These are phyloP conservation scores for Xylaria sp. DNA, from an alignment of 2,329 filamentous ascomycete genomes.

Conservation along the genomic window DNA sequence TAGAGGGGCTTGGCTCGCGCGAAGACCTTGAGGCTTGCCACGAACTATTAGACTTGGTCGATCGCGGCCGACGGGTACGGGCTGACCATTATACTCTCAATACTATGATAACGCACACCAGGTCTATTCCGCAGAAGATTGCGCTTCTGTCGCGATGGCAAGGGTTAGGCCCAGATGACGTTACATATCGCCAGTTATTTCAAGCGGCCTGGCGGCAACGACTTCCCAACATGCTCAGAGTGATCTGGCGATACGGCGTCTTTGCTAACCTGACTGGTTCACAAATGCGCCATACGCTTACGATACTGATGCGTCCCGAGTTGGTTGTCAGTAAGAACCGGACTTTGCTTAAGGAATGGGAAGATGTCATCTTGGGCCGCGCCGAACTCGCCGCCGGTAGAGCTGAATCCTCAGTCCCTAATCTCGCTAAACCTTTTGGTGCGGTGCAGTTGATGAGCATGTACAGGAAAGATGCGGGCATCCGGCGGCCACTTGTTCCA, in stretches of 20 bases:
- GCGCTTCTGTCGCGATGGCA: constrained; percentile 38
- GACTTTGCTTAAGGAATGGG: constrained; percentile 43
- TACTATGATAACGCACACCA: constrained; percentile 45
- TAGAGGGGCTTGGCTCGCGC: constrained; percentile 42
- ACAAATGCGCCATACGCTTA: constrained; percentile 41
- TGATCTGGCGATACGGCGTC: constrained; percentile 47
- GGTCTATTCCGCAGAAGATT: constrained; percentile 31
- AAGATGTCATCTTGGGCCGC: constrained; percentile 45
- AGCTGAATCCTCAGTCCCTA: background rate
- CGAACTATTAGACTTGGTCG: constrained; percentile 38
- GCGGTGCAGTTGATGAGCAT: constrained; percentile 30
- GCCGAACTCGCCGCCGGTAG: constrained; percentile 39
- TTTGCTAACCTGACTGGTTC: constrained; percentile 31
- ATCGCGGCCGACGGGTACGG: constrained; percentile 7
- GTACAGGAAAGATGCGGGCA: constrained; percentile 33
- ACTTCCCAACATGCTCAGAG: constrained; percentile 47
- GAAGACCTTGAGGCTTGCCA: constrained; percentile 36
- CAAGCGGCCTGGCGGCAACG: constrained; percentile 41
- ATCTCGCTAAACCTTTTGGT: constrained; percentile 4
- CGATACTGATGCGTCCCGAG: constrained; percentile 32
- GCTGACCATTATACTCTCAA: constrained; percentile 44
- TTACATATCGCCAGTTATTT: constrained; percentile 46
- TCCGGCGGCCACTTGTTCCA: constrained; percentile 24
- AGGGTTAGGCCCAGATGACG: constrained; percentile 31
- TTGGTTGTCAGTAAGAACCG: constrained; percentile 9